phyloP scores from a whole-genome alignment of 108 stramenopile species.

The Poteriospumella lacustris region DNA sequence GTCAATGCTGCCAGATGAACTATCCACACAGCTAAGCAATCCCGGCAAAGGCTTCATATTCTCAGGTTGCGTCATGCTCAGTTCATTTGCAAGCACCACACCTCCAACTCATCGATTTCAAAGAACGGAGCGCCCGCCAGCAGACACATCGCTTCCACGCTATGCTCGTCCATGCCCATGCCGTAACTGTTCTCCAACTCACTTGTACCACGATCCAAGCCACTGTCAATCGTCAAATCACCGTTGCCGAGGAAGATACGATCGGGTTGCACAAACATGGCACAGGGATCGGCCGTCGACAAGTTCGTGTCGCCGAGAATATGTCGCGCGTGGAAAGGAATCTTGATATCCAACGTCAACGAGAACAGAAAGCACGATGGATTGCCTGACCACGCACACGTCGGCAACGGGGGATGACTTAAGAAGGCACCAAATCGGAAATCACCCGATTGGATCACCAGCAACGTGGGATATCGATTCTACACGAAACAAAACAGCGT shows the following conservation, averaged over 20 bases:
- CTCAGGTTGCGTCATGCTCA: too few relatives aligned
- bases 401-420: neutral
- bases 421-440: neutral
- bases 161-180: neutral
- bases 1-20: too few relatives aligned
- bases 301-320: too few relatives aligned
- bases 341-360: neutral
- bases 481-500: neutral
- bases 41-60: too few relatives aligned
- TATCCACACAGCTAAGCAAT: too few relatives aligned
- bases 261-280: neutral
- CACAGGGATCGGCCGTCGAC: neutral
- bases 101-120: slow-evolving; percentile 13
- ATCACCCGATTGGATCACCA: neutral
- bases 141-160: slow-evolving; percentile 3
- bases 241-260: slow-evolving; percentile 2
- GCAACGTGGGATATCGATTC: neutral
- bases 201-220: neutral
- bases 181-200: neutral
- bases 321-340: neutral
- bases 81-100: too few relatives aligned
- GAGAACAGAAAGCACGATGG: neutral
- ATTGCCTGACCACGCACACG: neutral
- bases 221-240: slow-evolving; percentile 1
- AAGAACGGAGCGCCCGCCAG: neutral